Evolutionary conservation across 208 protist species (phyloP).

Genomic region (Acanthamoeba sp.): DNA sequence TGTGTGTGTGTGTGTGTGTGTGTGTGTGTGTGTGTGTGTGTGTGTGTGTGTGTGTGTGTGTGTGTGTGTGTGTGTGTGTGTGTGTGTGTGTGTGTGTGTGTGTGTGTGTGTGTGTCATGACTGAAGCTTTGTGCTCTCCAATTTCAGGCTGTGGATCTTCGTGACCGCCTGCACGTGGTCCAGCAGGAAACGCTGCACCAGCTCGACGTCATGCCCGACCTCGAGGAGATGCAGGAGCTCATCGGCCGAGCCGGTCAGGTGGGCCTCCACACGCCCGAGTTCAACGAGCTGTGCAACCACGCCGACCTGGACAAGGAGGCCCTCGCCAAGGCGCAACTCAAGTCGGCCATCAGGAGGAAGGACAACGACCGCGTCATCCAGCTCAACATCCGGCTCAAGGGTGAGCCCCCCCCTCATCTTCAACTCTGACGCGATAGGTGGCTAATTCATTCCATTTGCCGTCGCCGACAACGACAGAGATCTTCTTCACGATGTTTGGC

Average conservation of each 20-base stretch:
- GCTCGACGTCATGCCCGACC: conserved; percentile 24
- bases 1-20: no score
- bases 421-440: neutral
- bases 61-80: no score
- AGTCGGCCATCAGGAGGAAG: neutral
- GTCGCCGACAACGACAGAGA: neutral
- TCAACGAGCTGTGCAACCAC: conserved; percentile 45
- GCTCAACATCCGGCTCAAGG: conserved; percentile 58
- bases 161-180: neutral
- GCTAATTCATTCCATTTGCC: neutral
- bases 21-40: no score
- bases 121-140: no score
- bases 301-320: conserved; percentile 32
- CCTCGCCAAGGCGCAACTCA: conserved; percentile 49
- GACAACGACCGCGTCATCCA: conserved; percentile 62
- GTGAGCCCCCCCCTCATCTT: neutral
- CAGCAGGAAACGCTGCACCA: neutral
- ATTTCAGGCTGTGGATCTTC: neutral
- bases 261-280: conserved; percentile 18
- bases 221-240: conserved; percentile 28
- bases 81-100: no score
- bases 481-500: conserved; percentile 48
- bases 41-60: no score
- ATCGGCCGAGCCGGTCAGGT: neutral
- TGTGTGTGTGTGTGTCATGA: no score